phyloP scores from a whole-genome alignment of 75 land plant species.

The Sequoia sempervirens region DNA sequence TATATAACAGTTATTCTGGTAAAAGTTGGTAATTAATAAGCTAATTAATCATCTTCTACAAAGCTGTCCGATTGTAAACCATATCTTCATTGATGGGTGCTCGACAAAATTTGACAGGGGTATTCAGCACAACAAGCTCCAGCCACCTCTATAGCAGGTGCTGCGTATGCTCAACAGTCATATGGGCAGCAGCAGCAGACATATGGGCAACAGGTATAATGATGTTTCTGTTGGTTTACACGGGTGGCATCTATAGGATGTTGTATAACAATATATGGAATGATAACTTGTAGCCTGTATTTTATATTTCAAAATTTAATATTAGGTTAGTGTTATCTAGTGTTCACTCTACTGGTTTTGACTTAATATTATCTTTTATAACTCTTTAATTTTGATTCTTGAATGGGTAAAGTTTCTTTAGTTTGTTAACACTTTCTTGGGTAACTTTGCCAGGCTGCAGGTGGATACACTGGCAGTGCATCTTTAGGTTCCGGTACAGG shows the following conservation, averaged over 20 bases:
- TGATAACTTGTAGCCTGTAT: background rate
- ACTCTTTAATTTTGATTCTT: background rate
- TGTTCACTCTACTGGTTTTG: background rate
- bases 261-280: background rate
- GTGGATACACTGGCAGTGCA: conserved; percentile 33
- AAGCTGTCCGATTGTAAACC: too few species aligned
- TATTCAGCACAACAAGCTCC: background rate
- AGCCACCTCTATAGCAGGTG: conserved; percentile 43
- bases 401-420: conserved; percentile 7
- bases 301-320: background rate
- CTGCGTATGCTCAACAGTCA: conserved; percentile 60
- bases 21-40: background rate
- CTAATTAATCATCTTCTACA: background rate
- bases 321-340: background rate
- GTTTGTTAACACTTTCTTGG: background rate
- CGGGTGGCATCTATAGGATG: background rate
- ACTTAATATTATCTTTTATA: background rate
- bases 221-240: background rate
- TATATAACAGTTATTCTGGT: background rate
- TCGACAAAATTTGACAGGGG: background rate
- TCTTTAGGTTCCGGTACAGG: conserved; percentile 35
- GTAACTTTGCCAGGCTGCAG: conserved; percentile 23
- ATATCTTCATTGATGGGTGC: background rate
- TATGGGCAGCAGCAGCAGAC: conserved; percentile 45
- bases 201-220: conserved; percentile 29